Evolutionary conservation across 2,329 filamentous ascomycete genomes (phyloP).

Genomic region (Epichloe bromicola): DNA sequence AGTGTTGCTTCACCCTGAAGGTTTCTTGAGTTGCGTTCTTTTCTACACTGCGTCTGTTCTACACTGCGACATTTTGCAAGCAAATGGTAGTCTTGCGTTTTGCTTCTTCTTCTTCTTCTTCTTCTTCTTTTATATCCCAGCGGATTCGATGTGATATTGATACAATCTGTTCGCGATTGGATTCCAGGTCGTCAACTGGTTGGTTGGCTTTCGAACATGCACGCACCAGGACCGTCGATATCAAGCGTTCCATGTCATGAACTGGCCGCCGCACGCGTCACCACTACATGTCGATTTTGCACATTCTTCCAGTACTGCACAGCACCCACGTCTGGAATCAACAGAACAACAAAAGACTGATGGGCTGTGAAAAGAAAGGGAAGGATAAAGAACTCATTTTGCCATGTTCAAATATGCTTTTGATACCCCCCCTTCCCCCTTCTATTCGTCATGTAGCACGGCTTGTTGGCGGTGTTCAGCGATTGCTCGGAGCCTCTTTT

Average conservation of each 20-base stretch:
- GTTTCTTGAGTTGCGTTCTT: too few relatives aligned
- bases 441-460: neutral
- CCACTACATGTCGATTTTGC: neutral
- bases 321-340: slow-evolving; percentile 1
- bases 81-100: too few relatives aligned
- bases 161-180: too few relatives aligned
- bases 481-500: neutral
- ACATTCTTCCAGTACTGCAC: neutral
- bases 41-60: too few relatives aligned
- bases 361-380: neutral
- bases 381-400: neutral
- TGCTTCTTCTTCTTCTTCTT: too few relatives aligned
- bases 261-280: neutral
- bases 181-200: too few relatives aligned
- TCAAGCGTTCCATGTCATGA: neutral
- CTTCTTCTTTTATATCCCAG: too few relatives aligned
- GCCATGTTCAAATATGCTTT: neutral
- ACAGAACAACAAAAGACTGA: neutral
- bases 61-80: too few relatives aligned
- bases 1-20: neutral
- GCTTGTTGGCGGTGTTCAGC: neutral
- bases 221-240: neutral
- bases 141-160: too few relatives aligned
- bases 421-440: neutral
- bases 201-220: too few relatives aligned